phyloP scores from a whole-genome alignment of 352 stramenopile genomes.

The Hyaloperonospora arabidopsidis region DNA sequence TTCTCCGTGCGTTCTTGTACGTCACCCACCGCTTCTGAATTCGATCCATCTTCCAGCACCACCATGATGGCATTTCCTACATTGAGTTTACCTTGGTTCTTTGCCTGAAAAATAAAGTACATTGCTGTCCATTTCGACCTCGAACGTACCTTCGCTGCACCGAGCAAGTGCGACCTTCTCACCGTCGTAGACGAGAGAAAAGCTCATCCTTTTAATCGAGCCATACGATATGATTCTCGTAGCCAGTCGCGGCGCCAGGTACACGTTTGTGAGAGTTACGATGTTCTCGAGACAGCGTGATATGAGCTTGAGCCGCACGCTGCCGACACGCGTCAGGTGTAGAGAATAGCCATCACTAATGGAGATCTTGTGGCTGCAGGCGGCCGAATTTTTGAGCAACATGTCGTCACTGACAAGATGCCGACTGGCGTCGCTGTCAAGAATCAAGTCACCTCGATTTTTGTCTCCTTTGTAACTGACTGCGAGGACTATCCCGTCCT shows the following conservation, averaged over 20 bases:
- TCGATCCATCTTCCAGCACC: not conserved
- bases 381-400: too few species aligned
- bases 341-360: not conserved
- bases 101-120: not conserved
- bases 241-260: not conserved
- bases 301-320: not conserved
- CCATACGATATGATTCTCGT: not conserved
- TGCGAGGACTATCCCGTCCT: not conserved
- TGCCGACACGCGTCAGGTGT: not conserved
- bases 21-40: not conserved
- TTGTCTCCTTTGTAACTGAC: not conserved
- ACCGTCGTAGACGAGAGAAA: not conserved
- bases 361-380: not conserved
- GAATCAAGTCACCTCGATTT: conserved; percentile 1
- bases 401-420: conserved; percentile 6
- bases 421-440: conserved; percentile 7
- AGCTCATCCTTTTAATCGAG: not conserved
- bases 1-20: not conserved
- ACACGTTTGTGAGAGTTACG: not conserved
- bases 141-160: not conserved
- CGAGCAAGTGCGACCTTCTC: too few species aligned
- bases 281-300: not conserved
- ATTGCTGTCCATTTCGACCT: not conserved
- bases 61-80: not conserved
- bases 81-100: not conserved